phyloP scores from a whole-genome alignment of 805 yeast species.

The Yamadazyma paraphyllophila region DNA sequence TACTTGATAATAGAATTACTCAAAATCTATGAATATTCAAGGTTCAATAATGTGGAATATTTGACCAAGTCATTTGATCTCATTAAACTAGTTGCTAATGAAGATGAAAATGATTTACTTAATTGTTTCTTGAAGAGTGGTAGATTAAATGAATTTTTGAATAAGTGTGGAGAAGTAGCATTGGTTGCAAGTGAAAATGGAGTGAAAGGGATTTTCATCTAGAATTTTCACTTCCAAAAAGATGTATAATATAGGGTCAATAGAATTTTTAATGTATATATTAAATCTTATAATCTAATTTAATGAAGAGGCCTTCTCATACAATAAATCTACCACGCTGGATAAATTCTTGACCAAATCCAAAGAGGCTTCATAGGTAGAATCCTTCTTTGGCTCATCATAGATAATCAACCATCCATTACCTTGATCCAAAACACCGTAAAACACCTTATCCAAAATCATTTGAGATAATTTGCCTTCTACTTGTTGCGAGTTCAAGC shows the following conservation, averaged over 20 bases:
- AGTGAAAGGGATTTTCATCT: constrained; percentile 41
- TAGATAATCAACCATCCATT: constrained; percentile 95
- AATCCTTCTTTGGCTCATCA: constrained; percentile 85
- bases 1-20: constrained; percentile 65
- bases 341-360: constrained; percentile 86
- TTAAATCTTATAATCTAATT: constrained; percentile 40
- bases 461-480: constrained; percentile 94
- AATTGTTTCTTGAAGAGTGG: constrained; percentile 58
- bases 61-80: constrained; percentile 57
- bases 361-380: constrained; percentile 82
- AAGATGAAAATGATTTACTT: constrained; percentile 55
- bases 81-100: constrained; percentile 66
- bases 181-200: constrained; percentile 49
- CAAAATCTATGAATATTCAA: constrained; percentile 43
- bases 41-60: constrained; percentile 41
- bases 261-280: background rate
- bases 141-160: constrained; percentile 52
- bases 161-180: constrained; percentile 54
- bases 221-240: background rate
- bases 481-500: constrained; percentile 80
- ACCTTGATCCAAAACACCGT: constrained; percentile 96
- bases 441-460: constrained; percentile 93
- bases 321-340: constrained; percentile 81
- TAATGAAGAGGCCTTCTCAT: constrained; percentile 87
- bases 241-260: constrained; percentile 3